Conservation (phyloP, 805 yeast species). For the Cyberlindnera sargentensis region DNA sequence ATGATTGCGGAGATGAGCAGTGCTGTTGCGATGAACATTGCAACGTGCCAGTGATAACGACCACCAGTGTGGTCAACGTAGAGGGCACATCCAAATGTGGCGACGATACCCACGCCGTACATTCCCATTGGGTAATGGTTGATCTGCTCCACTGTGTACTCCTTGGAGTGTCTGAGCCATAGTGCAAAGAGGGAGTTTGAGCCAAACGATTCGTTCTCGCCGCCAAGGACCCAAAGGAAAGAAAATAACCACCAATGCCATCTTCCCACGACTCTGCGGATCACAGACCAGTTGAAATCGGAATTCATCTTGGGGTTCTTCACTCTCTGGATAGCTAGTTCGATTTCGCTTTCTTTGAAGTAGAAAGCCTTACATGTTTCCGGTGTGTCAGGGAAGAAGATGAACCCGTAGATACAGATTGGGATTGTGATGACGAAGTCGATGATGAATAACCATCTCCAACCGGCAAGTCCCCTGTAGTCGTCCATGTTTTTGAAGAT, state of each 20-base stretch:
- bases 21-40: constrained; percentile 34
- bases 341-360: constrained; percentile 34
- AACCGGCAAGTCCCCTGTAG: constrained; percentile 43
- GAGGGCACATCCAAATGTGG: constrained; percentile 37
- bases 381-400: constrained; percentile 56
- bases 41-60: constrained; percentile 46
- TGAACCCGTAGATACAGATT: constrained; percentile 46
- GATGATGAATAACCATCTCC: constrained; percentile 65
- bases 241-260: constrained; percentile 57
- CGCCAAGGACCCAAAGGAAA: constrained; percentile 44
- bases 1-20: constrained; percentile 42
- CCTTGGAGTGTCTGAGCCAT: constrained; percentile 34
- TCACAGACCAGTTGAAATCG: constrained; percentile 28
- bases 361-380: constrained; percentile 36
- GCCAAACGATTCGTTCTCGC: constrained; percentile 40
- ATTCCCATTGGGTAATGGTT: constrained; percentile 52
- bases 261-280: constrained; percentile 39
- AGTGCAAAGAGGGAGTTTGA: constrained; percentile 41
- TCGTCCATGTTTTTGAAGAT: constrained; percentile 36
- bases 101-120: constrained; percentile 41
- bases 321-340: constrained; percentile 36
- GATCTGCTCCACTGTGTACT: constrained; percentile 36
- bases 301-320: constrained; percentile 30
- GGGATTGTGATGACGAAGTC: constrained; percentile 55
- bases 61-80: constrained; percentile 37